Evolutionary conservation across 768 basidiomycete species (phyloP), one percentile per base, ranked within the genome.

Genomic region (Lanmaoa pseudosensibilis): DNA sequence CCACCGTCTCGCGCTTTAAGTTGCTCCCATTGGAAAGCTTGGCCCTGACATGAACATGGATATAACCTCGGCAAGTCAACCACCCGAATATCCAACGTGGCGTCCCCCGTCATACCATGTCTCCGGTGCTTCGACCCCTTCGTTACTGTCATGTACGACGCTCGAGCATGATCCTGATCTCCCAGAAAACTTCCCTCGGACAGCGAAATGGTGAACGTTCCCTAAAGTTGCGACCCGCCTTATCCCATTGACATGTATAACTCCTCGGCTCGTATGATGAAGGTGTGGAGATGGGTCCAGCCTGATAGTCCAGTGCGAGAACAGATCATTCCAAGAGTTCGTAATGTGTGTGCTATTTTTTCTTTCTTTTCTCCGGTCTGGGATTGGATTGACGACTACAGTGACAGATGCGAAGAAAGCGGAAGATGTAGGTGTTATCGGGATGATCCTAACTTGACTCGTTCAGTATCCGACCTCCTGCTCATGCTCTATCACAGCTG

Each of bases 201-300:
- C 71, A 18, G 79, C 80, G 0, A 82, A 80, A 73, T 86, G 86
- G 86, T 84, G 25, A 60, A 58, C 23, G 66, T 59, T n/a, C 19
- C 6, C 9, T 23, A 46, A 13, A 21, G n/a, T 3, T 5, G 12
- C 19, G 25, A 46, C 40, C 2, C 13, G 18, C 21, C 23, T 21
- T 41, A 8, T 30, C 39, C 15, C 23, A 30, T 33, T 19, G 23
- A 40, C 27, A 4, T n/a, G 12, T 18, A 12, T 15, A n/a, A 40
- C 11, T 45, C 18, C 19, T 11, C 30, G 19, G 39, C 15, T 5
- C 45, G 41, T 30, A 45, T 19, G 25, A 23, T 19, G 41, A 56
- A 94, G 92, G 86, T 89, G 82, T 60, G 80, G 83, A 13, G 92
- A 94, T 63, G 92, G 90, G 0, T 83, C 86, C 3, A 78, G 77